Percentiles rank a stretch among this genome's conserved stretches.
These are phyloP conservation scores for Hsuehochloa calcarea DNA, from an alignment of 176 grass and related monocot species.

Conservation along the genomic window DNA sequence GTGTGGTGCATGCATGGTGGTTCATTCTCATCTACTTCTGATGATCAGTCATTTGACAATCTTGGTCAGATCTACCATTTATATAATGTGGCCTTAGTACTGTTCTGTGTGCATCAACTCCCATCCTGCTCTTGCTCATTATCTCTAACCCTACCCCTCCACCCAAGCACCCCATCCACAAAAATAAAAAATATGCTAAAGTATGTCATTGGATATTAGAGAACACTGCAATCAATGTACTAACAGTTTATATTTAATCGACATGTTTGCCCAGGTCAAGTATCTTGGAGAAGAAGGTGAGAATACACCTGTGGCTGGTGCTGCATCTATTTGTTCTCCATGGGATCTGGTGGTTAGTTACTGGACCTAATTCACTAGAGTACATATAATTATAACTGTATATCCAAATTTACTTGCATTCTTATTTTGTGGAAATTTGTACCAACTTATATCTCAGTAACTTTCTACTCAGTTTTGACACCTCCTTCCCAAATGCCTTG, in stretches of 20 bases:
- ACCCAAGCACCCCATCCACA: background rate
- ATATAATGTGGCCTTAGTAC: background rate
- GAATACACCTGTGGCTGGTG: constrained; percentile 84
- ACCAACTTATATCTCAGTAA: constrained; percentile 27
- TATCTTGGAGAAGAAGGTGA: constrained; percentile 99
- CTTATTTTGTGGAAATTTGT: background rate
- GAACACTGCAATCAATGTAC: constrained; percentile 12
- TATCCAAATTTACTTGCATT: constrained; percentile 5
- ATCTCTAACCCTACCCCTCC: background rate
- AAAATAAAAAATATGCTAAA: background rate
- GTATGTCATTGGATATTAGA: constrained; percentile 2
- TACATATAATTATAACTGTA: constrained; percentile 1
- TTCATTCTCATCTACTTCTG: background rate
- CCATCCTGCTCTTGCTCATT: background rate
- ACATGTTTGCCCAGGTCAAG: constrained; percentile 71
- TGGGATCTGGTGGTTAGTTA: constrained; percentile 94
- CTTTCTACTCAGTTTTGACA: constrained; percentile 11
- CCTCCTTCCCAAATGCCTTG: background rate
- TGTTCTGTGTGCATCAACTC: background rate
- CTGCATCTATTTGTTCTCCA: constrained; percentile 84
- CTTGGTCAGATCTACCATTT: background rate
- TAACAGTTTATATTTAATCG: constrained; percentile 31
- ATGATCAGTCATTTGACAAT: constrained; percentile 4
- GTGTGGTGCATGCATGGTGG: background rate
- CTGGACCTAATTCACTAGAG: constrained; percentile 27